phyloP scores from a whole-genome alignment of 495 filamentous ascomycete genomes.

The Lasiosphaeris hirsuta region DNA sequence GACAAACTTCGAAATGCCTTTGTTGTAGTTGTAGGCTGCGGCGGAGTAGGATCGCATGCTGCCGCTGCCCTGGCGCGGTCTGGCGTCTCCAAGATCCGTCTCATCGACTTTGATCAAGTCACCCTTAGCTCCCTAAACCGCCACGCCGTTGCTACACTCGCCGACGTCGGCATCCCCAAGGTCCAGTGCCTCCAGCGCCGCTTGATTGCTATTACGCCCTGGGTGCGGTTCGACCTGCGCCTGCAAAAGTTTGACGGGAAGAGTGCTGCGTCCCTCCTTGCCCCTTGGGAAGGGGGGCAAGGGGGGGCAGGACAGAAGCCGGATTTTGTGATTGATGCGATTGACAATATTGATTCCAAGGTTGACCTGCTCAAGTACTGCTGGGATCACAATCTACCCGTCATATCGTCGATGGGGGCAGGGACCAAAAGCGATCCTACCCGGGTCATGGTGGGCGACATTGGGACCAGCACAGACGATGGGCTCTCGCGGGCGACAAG shows the following conservation, averaged over 20 bases:
- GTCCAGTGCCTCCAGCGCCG: conserved; percentile 76
- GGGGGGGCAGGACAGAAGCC: conserved; percentile 53
- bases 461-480: conserved; percentile 84
- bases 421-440: conserved; percentile 98
- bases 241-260: conserved; percentile 77
- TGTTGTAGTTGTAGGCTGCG: conserved; percentile 86
- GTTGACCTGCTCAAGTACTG: conserved; percentile 90
- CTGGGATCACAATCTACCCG: conserved; percentile 64
- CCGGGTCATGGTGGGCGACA: conserved; percentile 86
- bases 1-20: conserved; percentile 74
- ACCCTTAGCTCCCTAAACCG: conserved; percentile 89
- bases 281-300: conserved; percentile 54
- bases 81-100: conserved; percentile 77
- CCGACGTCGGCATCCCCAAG: conserved; percentile 93
- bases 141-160: conserved; percentile 89
- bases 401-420: conserved; percentile 95
- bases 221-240: conserved; percentile 83
- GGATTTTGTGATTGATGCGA: conserved; percentile 91
- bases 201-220: conserved; percentile 82
- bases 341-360: conserved; percentile 97
- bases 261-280: conserved; percentile 57
- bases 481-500: conserved; percentile 82
- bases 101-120: conserved; percentile 98
- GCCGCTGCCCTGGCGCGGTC: conserved; percentile 82
- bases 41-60: conserved; percentile 92